These are phyloP conservation scores for Parmelia sp. DNA, from an alignment of 495 filamentous ascomycete species.

Conservation along the genomic window DNA sequence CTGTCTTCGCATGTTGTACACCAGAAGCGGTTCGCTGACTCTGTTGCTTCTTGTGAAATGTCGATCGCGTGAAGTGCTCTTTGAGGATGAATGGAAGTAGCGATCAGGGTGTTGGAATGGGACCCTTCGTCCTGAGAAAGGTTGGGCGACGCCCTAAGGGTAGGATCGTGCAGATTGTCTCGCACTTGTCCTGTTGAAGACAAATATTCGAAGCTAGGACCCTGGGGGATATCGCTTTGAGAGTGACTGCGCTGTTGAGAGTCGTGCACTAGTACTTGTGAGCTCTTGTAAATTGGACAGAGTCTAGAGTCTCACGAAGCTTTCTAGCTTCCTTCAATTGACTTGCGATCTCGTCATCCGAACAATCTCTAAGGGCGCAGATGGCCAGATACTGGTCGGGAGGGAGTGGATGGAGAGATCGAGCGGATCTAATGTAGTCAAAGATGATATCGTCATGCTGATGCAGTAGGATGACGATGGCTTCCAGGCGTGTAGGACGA, in stretches of 20 bases:
- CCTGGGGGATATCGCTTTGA: too few relatives aligned
- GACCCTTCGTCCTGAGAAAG: neutral
- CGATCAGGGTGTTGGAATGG: neutral
- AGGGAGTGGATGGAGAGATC: neutral
- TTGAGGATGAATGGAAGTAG: neutral
- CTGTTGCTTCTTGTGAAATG: neutral
- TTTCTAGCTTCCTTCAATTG: neutral
- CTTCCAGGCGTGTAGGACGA: neutral
- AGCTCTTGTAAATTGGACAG: neutral
- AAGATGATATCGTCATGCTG: neutral
- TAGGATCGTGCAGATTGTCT: neutral
- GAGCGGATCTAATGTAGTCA: neutral
- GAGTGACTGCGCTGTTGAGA: neutral
- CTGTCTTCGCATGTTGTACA: conserved; percentile 1
- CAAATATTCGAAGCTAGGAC: too few relatives aligned
- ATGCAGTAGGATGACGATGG: neutral
- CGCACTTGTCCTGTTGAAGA: too few relatives aligned
- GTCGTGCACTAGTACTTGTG: neutral
- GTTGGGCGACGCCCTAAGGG: neutral
- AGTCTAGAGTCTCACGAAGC: neutral
- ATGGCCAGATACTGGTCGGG: neutral
- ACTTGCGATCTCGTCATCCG: neutral
- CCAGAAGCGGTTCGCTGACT: neutral
- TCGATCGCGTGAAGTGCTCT: neutral
- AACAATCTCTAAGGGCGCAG: neutral